Conservation (phyloP, 108 stramenopile species). For the Skeletonema menzelii region DNA sequence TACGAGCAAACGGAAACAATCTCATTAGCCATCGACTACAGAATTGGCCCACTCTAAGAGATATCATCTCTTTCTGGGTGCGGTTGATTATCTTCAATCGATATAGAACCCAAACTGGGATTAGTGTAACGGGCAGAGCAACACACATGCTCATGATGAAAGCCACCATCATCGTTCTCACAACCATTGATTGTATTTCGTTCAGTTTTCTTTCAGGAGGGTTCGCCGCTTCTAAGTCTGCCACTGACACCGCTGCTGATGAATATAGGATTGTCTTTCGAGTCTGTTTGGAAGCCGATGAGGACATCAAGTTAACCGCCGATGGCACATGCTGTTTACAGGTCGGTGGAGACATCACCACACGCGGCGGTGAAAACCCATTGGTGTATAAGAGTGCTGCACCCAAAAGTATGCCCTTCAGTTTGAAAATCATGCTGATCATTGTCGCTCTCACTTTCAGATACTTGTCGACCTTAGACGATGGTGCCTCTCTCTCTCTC, state of each 20-base stretch:
- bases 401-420: not conserved
- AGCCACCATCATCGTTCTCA: constrained; percentile 58
- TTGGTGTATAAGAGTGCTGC: not conserved
- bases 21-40: constrained; percentile 82
- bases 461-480: too few species aligned
- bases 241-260: constrained; percentile 7
- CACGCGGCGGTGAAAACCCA: constrained; percentile 12
- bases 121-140: constrained; percentile 72
- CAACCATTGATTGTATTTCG: constrained; percentile 16
- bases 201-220: not conserved
- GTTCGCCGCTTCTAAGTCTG: not conserved
- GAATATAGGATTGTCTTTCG: constrained; percentile 4
- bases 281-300: not conserved
- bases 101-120: constrained; percentile 62
- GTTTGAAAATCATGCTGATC: not conserved
- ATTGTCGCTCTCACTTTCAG: too few species aligned
- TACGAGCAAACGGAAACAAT: constrained; percentile 76
- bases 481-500: too few species aligned
- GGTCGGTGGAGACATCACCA: not conserved
- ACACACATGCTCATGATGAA: constrained; percentile 79
- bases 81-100: constrained; percentile 42
- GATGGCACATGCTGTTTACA: not conserved
- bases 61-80: constrained; percentile 50
- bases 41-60: constrained; percentile 64
- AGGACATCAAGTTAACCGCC: not conserved